Base-by-base conservation (phyloP, 768 basidiomycete species). In the Boletellus emodensis region DNA sequence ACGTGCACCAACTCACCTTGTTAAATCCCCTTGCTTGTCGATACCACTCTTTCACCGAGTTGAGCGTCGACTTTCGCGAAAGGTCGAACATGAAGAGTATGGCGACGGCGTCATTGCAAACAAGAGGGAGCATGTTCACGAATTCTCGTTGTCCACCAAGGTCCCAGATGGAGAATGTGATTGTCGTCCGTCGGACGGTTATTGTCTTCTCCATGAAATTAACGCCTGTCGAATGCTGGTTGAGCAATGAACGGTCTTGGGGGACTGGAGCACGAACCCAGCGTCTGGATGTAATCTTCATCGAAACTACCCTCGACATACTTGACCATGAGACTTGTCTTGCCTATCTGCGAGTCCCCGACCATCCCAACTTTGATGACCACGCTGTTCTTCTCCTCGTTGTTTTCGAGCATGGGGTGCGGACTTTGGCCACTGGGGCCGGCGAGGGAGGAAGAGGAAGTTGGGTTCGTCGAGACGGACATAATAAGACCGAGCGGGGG, bases 191-290 rank as follows among this genome's bases (percentile, higher is more conserved):
- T 60, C 96, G 85, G 59, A 99, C 95, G 49, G 90, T 89, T 62
- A 99, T 97, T 14, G 95, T 96, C 79, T 99, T 99, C 77, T 99
- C 95, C 96, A 98, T 98, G 72, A 98, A 98, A 72, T 97, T 97
- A 75, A 97, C 94, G 76, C 95, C 91, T 79, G 57, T 14, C 1
- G 14, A 12, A 32, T 43, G 41, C 6, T 15, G 18, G 38, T 40
- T 66, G 52, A 61, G 53, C 14, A 40, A 43, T 12, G 46, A 41
- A 40, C 4, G 48, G 11, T 1, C 1, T 26, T 0, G 40, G 33
- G 44, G 34, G 48, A 50, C 35, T 32, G 36, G 6, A 24, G 20
- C 24, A 73, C 84, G 50, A 64, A 87, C 92, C 95, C 74, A 99
- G 85, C 74, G 95, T 97, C 82, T 97, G 95, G 69, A 99, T 97